Base-by-base conservation (phyloP, 164 flowering plant genomes). In the Pachysandra terminalis region DNA sequence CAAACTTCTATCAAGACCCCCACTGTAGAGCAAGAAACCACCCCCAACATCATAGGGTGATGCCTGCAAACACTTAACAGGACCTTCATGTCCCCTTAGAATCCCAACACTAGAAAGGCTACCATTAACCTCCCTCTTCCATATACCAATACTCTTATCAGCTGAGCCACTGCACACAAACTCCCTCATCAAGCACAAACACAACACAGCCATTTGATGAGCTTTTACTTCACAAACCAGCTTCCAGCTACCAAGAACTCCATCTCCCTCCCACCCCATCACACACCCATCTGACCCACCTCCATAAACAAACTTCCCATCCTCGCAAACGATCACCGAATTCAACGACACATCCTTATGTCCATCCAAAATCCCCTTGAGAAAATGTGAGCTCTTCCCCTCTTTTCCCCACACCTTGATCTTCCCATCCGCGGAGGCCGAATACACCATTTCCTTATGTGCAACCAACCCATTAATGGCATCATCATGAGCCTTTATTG, bases 11-110 rank as follows among this genome's bases (percentile, higher is more conserved):
- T 95, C 98, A 78, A 91, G 90, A 63, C 97, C 80, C 10, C 98
- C 98, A 85, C 97, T 91, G 54, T 95, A 95, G 14, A 95, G 83
- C 95, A 95, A 66, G 73, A 88, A 90, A 22, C 98, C 98, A 66
- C 77, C 87, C 14, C 98, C 97, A 68, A 91, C 80, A 65, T 73
- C 78, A 51, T 59, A 55, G 3, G 84, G 74, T 41, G 90, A 83
- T 1, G 92, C 94, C 66, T 90, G 95, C 81, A 95, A 69, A 63
- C 98, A 95, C 81, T 89, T 95, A 0, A 95, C 90, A 4, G 98
- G 97, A 24, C 93, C 98, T 81, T 84, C 83, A 76, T 95, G 98
- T 3, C 98, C 97, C 28, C 45, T 82, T 9, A 95, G 73, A 26
- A 81, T 71, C 61, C 87, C 82, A 67, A 86, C 68, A 73, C 66